phyloP scores from a whole-genome alignment of 106 monocot species.

The Allium cepa region DNA sequence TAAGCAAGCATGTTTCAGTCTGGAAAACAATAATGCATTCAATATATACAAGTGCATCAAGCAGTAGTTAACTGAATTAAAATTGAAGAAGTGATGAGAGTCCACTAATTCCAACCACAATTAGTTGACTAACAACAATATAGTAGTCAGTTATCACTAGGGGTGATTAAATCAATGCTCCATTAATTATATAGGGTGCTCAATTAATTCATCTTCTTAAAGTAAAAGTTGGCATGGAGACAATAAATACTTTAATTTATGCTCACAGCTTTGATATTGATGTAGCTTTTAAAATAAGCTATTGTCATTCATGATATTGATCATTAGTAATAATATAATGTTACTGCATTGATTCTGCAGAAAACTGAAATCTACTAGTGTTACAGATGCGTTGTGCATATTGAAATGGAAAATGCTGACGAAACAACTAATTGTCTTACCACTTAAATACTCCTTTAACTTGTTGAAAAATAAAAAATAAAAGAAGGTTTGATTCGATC shows the following conservation, averaged over 20 bases:
- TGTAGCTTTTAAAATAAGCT: background rate
- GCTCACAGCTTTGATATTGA: background rate
- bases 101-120: constrained; percentile 10
- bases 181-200: background rate
- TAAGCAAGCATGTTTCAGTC: too few relatives aligned
- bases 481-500: background rate
- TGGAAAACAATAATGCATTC: too few relatives aligned
- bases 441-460: too few relatives aligned
- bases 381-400: background rate
- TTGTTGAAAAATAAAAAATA: background rate
- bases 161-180: background rate
- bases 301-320: background rate
- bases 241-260: constrained; percentile 2
- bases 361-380: too few relatives aligned
- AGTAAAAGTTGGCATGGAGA: background rate
- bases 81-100: background rate
- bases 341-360: too few relatives aligned
- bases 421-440: background rate
- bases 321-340: background rate
- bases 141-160: too few relatives aligned
- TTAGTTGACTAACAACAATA: background rate
- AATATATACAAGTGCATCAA: too few relatives aligned
- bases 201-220: too few relatives aligned
- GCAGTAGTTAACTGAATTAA: background rate
- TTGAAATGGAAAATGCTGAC: background rate